Evolutionary conservation across 129 eudicot genomes (phyloP), one percentile per base, ranked within the genome.

Genomic region (Chrysanthemum seticuspe): DNA sequence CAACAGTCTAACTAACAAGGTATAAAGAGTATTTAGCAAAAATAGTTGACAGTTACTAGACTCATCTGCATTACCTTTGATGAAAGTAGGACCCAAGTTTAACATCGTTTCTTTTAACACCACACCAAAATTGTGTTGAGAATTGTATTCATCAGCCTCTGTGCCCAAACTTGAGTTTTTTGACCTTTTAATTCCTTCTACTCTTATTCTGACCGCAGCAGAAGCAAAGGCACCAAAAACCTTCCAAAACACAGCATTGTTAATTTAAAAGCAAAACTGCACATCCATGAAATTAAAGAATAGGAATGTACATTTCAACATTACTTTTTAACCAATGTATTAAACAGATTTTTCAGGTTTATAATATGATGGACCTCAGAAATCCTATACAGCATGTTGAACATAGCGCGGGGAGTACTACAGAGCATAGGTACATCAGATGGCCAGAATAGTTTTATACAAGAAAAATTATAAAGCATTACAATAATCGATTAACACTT

Each of bases 51-150:
- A 56, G 40, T 25, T 44, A 78, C 40, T 58, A 45, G 74, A 76
- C 55, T 8, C 18, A 49, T 48, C 47, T 73, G 50, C 45, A 51
- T 69, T 78, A 95, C 99, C 93, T 88, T 95, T 95, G 68, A 95
- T 95, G 76, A 95, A 95, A 61, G 99, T 88, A 50, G 99, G 99
- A 9, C 99, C 99, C 65, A 95, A 79, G 77, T 81, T 86, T 55
- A 95, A 79, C 91, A 95, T 85, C 59, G 99, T 90, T 83, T 95
- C 97, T 81, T 95, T 95, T 51, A 95, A 87, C 60, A 95, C 85
- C 83, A 76, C 58, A 57, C 99, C 99, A 70, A 90, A 87, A 51
- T 76, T 81, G 81, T 89, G 85, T 64, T 93, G 86, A 27, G 88
- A 82, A 65, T 76, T 40, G 72, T 66, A 79, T 55, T 72, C 71